A percentile compares a stretch with the other conserved stretches of the same genome.
These are phyloP conservation scores for Leersia perrieri DNA, from an alignment of 176 grass and related monocot species.

Conservation along the genomic window DNA sequence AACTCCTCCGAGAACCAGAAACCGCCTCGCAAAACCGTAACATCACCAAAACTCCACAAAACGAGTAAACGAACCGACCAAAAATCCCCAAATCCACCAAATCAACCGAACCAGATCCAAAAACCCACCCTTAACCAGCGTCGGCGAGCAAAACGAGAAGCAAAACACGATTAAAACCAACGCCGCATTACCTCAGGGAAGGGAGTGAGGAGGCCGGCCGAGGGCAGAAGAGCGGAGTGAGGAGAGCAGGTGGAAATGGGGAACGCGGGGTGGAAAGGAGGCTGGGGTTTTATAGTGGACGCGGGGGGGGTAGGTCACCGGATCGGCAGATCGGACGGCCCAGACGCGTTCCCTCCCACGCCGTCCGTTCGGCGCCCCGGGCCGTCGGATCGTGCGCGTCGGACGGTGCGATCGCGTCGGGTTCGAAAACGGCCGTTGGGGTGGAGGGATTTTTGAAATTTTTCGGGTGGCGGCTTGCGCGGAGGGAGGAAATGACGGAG, in stretches of 20 bases:
- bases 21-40: background rate
- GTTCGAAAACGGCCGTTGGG: slow-evolving; percentile 42
- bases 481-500: slow-evolving; percentile 6
- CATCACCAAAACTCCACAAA: background rate
- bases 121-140: background rate
- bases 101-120: background rate
- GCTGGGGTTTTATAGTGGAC: slow-evolving; percentile 44
- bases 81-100: slow-evolving; percentile 9
- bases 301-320: slow-evolving; percentile 26
- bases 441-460: slow-evolving; percentile 45
- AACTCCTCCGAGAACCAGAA: background rate
- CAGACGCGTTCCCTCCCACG: slow-evolving; percentile 53
- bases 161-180: no score
- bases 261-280: slow-evolving; percentile 8
- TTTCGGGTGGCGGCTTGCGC: slow-evolving; percentile 19
- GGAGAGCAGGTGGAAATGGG: background rate
- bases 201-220: background rate
- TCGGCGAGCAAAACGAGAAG: background rate
- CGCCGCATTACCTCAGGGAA: slow-evolving; percentile 30
- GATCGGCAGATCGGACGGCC: slow-evolving; percentile 65
- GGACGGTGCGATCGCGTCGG: slow-evolving; percentile 31
- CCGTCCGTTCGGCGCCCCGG: background rate
- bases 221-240: background rate
- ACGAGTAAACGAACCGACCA: no score
- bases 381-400: slow-evolving; percentile 50